Evolutionary conservation across 371 early-diverging fungal species (phyloP), one percentile per base, ranked within the genome.

Genomic region (Saksenaea oblongispora): DNA sequence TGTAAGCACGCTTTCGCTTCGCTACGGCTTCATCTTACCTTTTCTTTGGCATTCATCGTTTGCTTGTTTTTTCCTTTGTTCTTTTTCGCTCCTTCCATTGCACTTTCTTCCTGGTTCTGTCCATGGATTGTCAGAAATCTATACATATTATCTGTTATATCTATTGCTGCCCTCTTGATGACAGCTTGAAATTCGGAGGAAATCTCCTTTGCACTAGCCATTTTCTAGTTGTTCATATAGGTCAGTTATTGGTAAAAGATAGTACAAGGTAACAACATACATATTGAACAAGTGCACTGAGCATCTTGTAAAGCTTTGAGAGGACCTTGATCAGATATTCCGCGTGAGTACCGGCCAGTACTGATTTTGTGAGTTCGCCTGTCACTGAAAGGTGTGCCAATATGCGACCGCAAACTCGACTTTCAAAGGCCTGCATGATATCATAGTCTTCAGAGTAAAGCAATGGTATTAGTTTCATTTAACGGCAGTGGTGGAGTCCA

Each of bases 91-190:
- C 24, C 27, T 36, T 27, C 41, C 42, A 35, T 62, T 22, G 22
- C 22, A 22, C 22, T 26, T 24, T 54, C 56, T 36, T 54, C 54
- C 34, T 61, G 56, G 13, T 67, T 61, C 62, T 78, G 81, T 3
- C 76, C 76, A 56, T 80, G 80, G 2, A 76, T 60, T 0, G 77
- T 82, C 54, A 84, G 58, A 58, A 79, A 79, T 36, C 69, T 79
- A 58, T 84, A 84, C 75, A 84, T 78, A 39, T 66, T 74, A 13
- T 78, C 78, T 0, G 84, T 80, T 0, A 84, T 63, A 4, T 61
- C 65, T 7, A 58, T 68, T 2, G 76, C 79, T 13, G 72, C 66
- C 9, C 65, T 60, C 17, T 55, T 68, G 27, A 84, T 72, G 3
- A 84, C 67, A 2, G 59, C 55, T 36, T 69, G 65, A 44, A 82